phyloP scores from a whole-genome alignment of 2,329 filamentous ascomycete genomes.

The Pyrenophora teres region DNA sequence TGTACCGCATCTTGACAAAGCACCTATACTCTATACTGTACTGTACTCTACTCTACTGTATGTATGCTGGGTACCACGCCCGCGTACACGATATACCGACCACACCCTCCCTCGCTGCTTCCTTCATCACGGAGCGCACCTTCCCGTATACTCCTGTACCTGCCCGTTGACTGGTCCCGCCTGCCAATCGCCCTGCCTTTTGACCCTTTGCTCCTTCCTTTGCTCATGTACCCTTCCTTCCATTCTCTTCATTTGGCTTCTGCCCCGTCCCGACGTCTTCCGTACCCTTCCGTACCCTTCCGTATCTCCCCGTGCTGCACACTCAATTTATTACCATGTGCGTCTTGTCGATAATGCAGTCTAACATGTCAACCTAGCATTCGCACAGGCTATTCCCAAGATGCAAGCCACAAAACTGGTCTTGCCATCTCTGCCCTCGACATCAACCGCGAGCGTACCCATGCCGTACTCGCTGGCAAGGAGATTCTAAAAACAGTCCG shows the following conservation, averaged over 20 bases:
- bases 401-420: constrained; percentile 66
- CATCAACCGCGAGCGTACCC: constrained; percentile 65
- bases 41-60: no score
- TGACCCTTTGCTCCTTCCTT: neutral
- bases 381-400: constrained; percentile 57
- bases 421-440: constrained; percentile 67
- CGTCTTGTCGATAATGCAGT: neutral
- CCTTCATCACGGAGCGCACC: neutral
- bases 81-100: no score
- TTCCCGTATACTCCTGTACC: neutral
- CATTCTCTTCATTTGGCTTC: neutral
- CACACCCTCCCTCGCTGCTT: neutral
- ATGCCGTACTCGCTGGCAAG: constrained; percentile 67
- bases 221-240: no score
- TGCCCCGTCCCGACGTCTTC: no score
- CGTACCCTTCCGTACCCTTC: neutral
- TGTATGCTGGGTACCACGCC: neutral
- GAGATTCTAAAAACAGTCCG: constrained; percentile 69
- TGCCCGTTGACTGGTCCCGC: no score
- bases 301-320: constrained; percentile 14
- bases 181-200: neutral
- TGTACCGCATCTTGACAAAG: no score
- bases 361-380: constrained; percentile 25
- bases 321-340: neutral
- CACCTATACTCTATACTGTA: no score